Base-by-base conservation (phyloP, 352 stramenopile genomes). In the Globisporangium spinosum region DNA sequence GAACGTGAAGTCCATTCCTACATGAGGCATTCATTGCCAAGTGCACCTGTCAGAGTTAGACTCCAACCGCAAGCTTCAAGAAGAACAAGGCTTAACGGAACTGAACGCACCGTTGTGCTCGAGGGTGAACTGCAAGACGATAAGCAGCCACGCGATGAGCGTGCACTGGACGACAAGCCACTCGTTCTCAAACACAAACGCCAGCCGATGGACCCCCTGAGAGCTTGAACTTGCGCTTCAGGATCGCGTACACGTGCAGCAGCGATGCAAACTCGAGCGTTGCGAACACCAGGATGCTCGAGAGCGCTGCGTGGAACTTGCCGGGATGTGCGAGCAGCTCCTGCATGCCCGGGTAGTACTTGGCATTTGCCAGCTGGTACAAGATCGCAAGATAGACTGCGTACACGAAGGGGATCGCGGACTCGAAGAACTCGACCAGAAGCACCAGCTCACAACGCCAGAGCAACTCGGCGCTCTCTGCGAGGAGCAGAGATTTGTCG, bases 181-280 rank as follows among this genome's bases (percentile, higher is more conserved):
- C 58, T 63, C 32, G 25, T 51, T 53, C n/a, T 64, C n/a, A 12
- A 64, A 54, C 43, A 54, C n/a, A 20, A 64, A 54, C 58, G 29
- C 57, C 27, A 62, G 38, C 17, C 34, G 38, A 35, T 51, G 57
- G 57, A 62, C 29, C 12, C 29, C 29, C 32, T n/a, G 57, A 62
- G 38, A 62, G 38, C 20, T 22, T 51, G 38, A 62, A 62, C 57
- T 34, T 45, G n/a, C 57, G 32, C 38, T 32, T 29, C n/a, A 62
- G 27, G 32, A 51, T 47, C 15, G n/a, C 22, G 56, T 62, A 29
- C 34, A 62, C 56, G 29, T 47, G 29, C 29, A 62, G 29, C 15
- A 62, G 13, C 27, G 27, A 62, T n/a, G 34, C 56, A 7, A 62
- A 43, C 56, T 47, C 25, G 15, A 62, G 22, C 49, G 22, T 29